These are phyloP conservation scores for Ascochyta pisi DNA, from an alignment of 2,329 filamentous ascomycete genomes.

Conservation along the genomic window DNA sequence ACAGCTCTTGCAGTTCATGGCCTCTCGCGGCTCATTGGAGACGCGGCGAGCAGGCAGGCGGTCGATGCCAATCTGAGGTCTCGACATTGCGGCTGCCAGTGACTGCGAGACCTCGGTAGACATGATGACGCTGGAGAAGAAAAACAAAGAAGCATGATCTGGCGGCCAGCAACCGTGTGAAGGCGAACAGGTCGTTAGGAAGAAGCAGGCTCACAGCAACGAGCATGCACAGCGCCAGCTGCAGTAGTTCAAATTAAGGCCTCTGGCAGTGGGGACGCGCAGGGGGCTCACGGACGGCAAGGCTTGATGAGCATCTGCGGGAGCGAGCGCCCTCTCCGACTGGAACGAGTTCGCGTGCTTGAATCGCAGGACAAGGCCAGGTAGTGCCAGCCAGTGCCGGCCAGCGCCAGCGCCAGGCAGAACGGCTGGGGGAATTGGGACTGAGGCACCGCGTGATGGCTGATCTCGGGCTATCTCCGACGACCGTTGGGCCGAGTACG, in stretches of 20 bases:
- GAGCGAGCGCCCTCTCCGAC: constrained; percentile 39
- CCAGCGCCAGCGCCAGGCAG: constrained; percentile 10
- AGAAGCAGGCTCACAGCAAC: constrained; percentile 30
- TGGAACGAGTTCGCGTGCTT: constrained; percentile 34
- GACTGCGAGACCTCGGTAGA: constrained; percentile 42
- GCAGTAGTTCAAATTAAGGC: constrained; percentile 50
- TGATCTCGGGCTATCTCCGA: constrained; percentile 37
- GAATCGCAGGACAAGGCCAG: too few species aligned
- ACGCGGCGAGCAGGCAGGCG: constrained; percentile 74
- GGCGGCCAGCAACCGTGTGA: constrained; percentile 24
- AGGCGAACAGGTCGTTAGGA: constrained; percentile 29
- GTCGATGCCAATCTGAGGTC: constrained; percentile 82
- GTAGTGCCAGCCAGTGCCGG: too few species aligned
- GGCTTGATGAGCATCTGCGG: constrained; percentile 42
- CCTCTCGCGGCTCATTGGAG: constrained; percentile 80
- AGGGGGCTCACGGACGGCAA: constrained; percentile 38
- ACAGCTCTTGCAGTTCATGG: constrained; percentile 96
- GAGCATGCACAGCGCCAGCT: constrained; percentile 39
- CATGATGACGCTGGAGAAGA: constrained; percentile 32
- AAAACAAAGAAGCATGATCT: constrained; percentile 45
- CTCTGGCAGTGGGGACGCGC: constrained; percentile 39
- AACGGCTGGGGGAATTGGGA: constrained; percentile 16
- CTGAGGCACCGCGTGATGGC: constrained; percentile 36
- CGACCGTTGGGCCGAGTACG: constrained; percentile 17
- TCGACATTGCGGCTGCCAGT: constrained; percentile 62